phyloP scores from a whole-genome alignment of 2,329 filamentous ascomycete genomes.

The Diaporthe amygdali region DNA sequence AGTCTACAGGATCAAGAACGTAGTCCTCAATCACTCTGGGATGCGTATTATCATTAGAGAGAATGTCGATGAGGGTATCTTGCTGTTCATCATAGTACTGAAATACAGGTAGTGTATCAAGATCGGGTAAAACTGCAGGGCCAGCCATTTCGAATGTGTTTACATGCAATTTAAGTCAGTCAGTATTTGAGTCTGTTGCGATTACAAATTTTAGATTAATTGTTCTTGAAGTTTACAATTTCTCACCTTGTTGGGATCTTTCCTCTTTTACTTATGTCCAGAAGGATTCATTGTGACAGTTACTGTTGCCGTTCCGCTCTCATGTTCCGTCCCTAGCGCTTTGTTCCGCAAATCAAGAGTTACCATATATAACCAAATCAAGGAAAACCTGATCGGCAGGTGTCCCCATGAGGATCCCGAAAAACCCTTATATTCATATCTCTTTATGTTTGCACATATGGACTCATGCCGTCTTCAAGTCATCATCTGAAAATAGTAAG shows the following conservation, averaged over 20 bases:
- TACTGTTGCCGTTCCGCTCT: background rate
- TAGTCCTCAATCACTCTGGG: background rate
- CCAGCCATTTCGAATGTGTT: background rate
- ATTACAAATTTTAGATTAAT: too few relatives aligned
- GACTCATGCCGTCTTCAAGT: too few relatives aligned
- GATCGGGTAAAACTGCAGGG: background rate
- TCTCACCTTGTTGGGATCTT: background rate
- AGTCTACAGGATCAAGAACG: background rate
- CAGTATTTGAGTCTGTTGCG: background rate
- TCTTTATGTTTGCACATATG: too few relatives aligned
- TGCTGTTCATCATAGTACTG: background rate
- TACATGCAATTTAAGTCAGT: background rate
- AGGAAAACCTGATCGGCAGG: too few relatives aligned
- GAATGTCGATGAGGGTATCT: background rate
- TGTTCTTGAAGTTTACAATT: background rate
- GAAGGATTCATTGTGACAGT: background rate
- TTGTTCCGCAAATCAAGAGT: background rate
- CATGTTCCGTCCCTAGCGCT: background rate
- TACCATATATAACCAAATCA: background rate
- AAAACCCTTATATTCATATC: too few relatives aligned
- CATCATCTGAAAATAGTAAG: too few relatives aligned
- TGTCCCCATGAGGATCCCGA: too few relatives aligned
- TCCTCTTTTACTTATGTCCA: background rate
- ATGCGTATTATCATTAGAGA: background rate
- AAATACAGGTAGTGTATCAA: background rate